Percentiles rank a stretch among this genome's conserved stretches.
These are phyloP conservation scores for Psidium guajava DNA, from an alignment of 345 rosid species.

Conservation along the genomic window DNA sequence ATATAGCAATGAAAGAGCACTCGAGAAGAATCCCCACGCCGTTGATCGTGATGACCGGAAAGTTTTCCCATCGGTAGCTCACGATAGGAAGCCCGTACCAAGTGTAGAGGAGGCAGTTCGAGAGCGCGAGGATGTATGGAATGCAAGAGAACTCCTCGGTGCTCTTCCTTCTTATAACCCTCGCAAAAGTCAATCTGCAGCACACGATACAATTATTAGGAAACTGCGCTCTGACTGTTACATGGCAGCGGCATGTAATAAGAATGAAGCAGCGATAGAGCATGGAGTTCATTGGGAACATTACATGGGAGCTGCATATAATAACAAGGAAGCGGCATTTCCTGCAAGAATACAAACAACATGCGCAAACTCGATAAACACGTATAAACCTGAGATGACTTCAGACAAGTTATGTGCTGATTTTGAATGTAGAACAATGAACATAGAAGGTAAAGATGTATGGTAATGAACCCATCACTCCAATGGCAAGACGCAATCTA, in stretches of 20 bases:
- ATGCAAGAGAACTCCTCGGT: constrained; percentile 71
- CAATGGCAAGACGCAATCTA: constrained; percentile 49
- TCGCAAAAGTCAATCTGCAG: constrained; percentile 60
- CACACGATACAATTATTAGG: not conserved
- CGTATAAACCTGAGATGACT: not conserved
- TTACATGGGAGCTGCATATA: constrained; percentile 69
- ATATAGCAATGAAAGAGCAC: constrained; percentile 50
- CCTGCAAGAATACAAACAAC: constrained; percentile 33
- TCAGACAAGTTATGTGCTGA: not conserved
- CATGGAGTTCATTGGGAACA: not conserved
- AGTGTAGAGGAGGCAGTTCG: constrained; percentile 63
- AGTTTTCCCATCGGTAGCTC: constrained; percentile 74
- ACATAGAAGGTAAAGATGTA: not conserved
- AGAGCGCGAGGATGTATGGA: constrained; percentile 55
- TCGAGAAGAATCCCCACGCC: constrained; percentile 67
- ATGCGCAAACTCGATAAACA: not conserved
- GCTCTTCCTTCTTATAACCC: constrained; percentile 60
- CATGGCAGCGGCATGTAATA: not conserved
- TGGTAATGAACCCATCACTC: constrained; percentile 33
- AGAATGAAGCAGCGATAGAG: not conserved
- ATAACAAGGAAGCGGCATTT: constrained; percentile 68
- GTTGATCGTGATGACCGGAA: constrained; percentile 61
- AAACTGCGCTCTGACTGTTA: not conserved
- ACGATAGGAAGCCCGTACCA: constrained; percentile 87
- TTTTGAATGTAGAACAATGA: not conserved